These are phyloP conservation scores for Pyrenochaeta sp. DNA, from an alignment of 2,329 filamentous ascomycete genomes.

Conservation along the genomic window DNA sequence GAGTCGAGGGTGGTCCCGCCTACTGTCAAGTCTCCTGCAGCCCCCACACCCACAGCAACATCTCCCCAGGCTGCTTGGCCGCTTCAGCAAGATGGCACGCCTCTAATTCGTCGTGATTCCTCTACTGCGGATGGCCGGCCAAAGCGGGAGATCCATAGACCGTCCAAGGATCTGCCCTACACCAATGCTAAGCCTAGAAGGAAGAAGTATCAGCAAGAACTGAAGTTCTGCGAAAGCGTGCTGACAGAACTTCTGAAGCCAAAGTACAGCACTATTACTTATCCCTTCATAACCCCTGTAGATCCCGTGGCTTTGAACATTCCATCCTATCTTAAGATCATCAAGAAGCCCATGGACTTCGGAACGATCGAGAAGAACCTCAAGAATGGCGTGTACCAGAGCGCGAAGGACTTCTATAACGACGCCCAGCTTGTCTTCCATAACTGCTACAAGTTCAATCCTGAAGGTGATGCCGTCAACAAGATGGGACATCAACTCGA, in stretches of 20 bases:
- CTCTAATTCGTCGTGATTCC: conserved; percentile 85
- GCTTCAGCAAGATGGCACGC: conserved; percentile 77
- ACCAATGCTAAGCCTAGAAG: conserved; percentile 82
- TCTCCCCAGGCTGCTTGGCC: conserved; percentile 70
- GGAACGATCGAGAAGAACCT: conserved; percentile 82
- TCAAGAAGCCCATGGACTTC: conserved; percentile 98
- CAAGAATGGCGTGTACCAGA: conserved; percentile 79
- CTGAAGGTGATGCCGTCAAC: conserved; percentile 77
- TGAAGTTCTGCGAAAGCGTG: conserved; percentile 88
- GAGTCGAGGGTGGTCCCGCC: conserved; percentile 56
- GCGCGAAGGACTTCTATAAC: conserved; percentile 82
- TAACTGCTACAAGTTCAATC: conserved; percentile 94
- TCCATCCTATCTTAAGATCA: conserved; percentile 88
- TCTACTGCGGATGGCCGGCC: conserved; percentile 80
- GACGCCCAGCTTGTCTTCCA: conserved; percentile 84
- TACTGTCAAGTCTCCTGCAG: conserved; percentile 56
- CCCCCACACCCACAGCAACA: conserved; percentile 47
- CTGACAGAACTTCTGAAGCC: conserved; percentile 78
- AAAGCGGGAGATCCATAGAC: conserved; percentile 92
- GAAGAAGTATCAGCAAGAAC: conserved; percentile 86
- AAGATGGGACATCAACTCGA: conserved; percentile 76
- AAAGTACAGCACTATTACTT: conserved; percentile 73
- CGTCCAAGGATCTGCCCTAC: conserved; percentile 91
- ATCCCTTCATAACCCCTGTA: conserved; percentile 82
- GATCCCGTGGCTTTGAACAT: conserved; percentile 95